Evolutionary conservation across 805 yeast species (phyloP).

Genomic region (Candida mattraensis): DNA sequence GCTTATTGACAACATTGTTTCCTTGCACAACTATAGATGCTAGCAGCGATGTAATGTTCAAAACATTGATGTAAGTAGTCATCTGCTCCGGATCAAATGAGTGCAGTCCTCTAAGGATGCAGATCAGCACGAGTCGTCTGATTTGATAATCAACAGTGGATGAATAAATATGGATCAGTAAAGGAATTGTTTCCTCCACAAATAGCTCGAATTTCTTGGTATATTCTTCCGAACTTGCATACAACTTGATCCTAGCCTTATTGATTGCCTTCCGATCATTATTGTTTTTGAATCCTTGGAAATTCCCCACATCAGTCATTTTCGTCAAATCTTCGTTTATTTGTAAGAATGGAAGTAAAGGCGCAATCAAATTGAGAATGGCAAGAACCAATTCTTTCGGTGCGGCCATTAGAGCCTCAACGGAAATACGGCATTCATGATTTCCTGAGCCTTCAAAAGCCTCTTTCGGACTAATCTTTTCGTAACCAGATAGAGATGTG

Average conservation of each 20-base stretch:
- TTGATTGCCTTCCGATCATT: slow-evolving; percentile 29
- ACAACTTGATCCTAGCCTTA: slow-evolving; percentile 34
- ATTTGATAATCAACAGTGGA: slow-evolving; percentile 69
- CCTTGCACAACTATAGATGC: slow-evolving; percentile 64
- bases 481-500: slow-evolving; percentile 51
- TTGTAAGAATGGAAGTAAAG: slow-evolving; percentile 51
- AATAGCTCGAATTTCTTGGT: slow-evolving; percentile 31
- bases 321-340: slow-evolving; percentile 8
- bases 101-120: slow-evolving; percentile 51
- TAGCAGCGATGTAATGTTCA: slow-evolving; percentile 47
- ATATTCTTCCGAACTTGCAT: slow-evolving; percentile 26
- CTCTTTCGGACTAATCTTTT: slow-evolving; percentile 31
- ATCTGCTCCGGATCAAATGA: slow-evolving; percentile 38
- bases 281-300: slow-evolving; percentile 28
- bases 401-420: slow-evolving; percentile 71
- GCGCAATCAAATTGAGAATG: slow-evolving; percentile 54
- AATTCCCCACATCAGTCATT: slow-evolving; percentile 31
- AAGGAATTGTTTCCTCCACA: slow-evolving; percentile 46
- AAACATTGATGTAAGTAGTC: slow-evolving; percentile 31
- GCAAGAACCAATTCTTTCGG: slow-evolving; percentile 65
- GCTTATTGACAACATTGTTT: slow-evolving; percentile 30
- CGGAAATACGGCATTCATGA: slow-evolving; percentile 36
- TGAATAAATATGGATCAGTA: slow-evolving; percentile 63
- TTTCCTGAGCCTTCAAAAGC: not conserved
- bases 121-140: slow-evolving; percentile 55